Evolutionary conservation across 257 asterid genomes (phyloP).

Genomic region (Solanum stenotomum): DNA sequence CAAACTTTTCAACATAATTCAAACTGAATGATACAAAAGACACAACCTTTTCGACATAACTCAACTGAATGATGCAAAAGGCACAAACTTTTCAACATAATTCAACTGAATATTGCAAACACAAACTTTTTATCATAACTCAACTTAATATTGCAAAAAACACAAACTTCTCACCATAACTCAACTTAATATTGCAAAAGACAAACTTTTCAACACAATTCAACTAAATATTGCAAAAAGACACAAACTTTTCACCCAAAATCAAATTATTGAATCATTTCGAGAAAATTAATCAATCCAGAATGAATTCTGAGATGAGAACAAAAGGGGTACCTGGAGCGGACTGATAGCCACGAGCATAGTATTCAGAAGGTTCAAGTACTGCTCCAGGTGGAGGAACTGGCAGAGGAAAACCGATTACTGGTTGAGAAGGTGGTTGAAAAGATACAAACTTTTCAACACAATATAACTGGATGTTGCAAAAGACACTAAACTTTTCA

Average conservation of each 20-base stretch:
- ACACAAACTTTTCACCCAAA: background rate
- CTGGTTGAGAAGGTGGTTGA: constrained; percentile 62
- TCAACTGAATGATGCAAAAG: background rate
- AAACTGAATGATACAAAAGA: background rate
- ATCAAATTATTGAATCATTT: background rate
- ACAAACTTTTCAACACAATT: background rate
- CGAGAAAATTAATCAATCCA: background rate
- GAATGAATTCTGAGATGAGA: background rate
- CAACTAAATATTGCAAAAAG: background rate
- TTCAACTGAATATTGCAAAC: background rate
- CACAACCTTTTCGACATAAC: background rate
- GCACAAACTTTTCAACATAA: background rate
- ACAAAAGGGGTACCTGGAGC: constrained; percentile 47
- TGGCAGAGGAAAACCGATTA: constrained; percentile 77
- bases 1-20: background rate
- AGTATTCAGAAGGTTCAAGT: constrained; percentile 44
- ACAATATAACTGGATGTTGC: background rate
- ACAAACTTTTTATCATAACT: background rate
- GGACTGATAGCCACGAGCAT: constrained; percentile 75
- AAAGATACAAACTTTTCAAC: constrained; percentile 18
- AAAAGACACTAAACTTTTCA: background rate
- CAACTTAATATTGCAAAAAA: background rate
- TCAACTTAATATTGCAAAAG: background rate
- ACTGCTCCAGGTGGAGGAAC: constrained; percentile 65
- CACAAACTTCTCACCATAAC: background rate